phyloP scores from a whole-genome alignment of 2,329 filamentous ascomycete species.

The Penicillium sp. region DNA sequence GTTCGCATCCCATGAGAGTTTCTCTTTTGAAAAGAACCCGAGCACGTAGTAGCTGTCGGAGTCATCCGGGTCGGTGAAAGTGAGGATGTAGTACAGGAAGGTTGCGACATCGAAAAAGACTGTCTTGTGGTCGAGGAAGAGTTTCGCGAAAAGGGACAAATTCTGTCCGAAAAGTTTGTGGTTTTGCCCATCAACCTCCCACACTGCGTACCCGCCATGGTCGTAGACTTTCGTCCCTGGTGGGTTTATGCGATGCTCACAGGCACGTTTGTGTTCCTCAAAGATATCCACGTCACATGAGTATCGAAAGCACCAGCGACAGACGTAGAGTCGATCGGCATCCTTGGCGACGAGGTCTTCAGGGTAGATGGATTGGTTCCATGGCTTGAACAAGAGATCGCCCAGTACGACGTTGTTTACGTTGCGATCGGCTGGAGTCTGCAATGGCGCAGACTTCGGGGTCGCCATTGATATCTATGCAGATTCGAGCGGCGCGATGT shows the following conservation, averaged over 20 bases:
- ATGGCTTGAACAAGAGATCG: constrained; percentile 72
- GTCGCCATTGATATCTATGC: constrained; percentile 24
- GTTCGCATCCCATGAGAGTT: constrained; percentile 97
- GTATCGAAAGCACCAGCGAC: constrained; percentile 91
- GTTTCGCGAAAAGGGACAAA: constrained; percentile 87
- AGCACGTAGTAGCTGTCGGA: constrained; percentile 52
- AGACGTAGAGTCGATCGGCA: constrained; percentile 66
- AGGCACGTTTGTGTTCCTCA: constrained; percentile 40
- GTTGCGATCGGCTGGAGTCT: constrained; percentile 55
- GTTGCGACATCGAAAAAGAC: constrained; percentile 94
- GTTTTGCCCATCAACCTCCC: constrained; percentile 84
- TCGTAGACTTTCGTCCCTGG: constrained; percentile 71
- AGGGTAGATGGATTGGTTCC: constrained; percentile 85
- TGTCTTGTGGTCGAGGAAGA: constrained; percentile 96
- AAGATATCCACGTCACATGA: constrained; percentile 42
- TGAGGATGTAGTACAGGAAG: constrained; percentile 89
- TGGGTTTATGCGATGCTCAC: constrained; percentile 46
- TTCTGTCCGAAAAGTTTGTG: constrained; percentile 90
- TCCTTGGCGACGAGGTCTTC: constrained; percentile 53
- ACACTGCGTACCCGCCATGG: constrained; percentile 72
- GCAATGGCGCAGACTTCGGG: constrained; percentile 20
- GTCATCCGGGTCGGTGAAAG: constrained; percentile 54
- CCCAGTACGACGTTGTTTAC: constrained; percentile 81
- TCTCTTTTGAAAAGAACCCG: constrained; percentile 98
- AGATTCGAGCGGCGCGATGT: neutral